Conservation (phyloP, 2,329 filamentous ascomycete species). For the Colletotrichum godetiae region DNA sequence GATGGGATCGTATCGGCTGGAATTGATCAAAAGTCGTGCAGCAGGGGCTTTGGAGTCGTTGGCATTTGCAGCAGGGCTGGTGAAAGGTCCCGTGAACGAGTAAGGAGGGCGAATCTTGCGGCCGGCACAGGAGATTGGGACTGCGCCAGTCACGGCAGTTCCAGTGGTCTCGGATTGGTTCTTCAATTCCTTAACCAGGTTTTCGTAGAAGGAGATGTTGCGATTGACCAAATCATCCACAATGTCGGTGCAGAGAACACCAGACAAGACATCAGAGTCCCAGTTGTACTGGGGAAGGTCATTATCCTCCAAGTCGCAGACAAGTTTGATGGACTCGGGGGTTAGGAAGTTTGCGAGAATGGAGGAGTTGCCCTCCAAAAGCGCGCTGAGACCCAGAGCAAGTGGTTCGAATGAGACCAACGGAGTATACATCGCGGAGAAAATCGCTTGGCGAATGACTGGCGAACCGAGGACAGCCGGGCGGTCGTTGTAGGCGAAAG, state of each 20-base stretch:
- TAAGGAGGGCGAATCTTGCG: background rate
- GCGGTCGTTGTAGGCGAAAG: background rate
- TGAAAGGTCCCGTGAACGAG: background rate
- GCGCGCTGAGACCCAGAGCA: background rate
- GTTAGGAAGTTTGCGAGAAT: background rate
- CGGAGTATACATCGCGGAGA: background rate
- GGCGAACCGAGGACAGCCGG: background rate
- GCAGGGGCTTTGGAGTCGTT: background rate
- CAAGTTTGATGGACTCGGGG: background rate
- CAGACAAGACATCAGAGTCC: background rate
- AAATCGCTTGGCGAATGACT: background rate
- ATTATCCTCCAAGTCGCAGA: background rate
- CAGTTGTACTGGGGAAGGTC: background rate
- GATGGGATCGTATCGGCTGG: background rate
- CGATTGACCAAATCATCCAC: background rate
- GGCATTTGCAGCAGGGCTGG: background rate
- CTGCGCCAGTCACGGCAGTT: background rate
- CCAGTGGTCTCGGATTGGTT: background rate
- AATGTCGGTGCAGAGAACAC: background rate
- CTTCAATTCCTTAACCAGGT: background rate
- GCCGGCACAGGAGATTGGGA: background rate
- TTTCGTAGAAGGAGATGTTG: background rate
- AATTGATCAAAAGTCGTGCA: background rate
- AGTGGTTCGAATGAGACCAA: background rate
- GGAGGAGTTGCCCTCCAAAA: background rate